Percentiles rank a stretch among this genome's conserved stretches.
phyloP scores from a whole-genome alignment of 2,329 filamentous ascomycete species.

The Verticillium zaregamsianum region DNA sequence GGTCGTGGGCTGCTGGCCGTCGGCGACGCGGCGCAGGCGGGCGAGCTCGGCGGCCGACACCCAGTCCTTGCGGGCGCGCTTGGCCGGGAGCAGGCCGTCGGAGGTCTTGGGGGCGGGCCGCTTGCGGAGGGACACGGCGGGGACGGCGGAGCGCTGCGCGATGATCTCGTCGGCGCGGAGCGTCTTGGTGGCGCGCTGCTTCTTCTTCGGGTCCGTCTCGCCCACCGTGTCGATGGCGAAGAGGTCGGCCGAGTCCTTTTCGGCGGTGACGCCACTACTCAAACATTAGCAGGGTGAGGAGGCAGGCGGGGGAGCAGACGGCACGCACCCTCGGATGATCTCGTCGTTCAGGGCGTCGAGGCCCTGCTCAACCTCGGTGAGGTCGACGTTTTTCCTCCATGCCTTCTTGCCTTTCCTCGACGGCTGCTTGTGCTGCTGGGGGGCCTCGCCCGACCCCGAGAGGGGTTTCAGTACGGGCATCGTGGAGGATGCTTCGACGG shows the following conservation, averaged over 20 bases:
- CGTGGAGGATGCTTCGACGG: constrained; percentile 6
- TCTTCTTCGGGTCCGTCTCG: constrained; percentile 60
- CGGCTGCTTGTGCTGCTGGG: constrained; percentile 78
- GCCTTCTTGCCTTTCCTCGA: constrained; percentile 98
- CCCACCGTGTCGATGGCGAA: constrained; percentile 79
- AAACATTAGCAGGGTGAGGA: neutral
- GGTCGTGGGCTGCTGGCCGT: constrained; percentile 58
- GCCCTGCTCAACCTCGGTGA: constrained; percentile 79
- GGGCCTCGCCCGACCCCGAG: constrained; percentile 53
- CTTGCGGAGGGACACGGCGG: constrained; percentile 75
- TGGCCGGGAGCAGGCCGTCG: constrained; percentile 69
- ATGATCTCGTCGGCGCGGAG: constrained; percentile 93
- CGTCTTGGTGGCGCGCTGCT: constrained; percentile 67
- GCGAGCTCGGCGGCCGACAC: constrained; percentile 81
- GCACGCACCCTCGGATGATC: constrained; percentile 75
- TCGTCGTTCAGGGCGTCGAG: constrained; percentile 82
- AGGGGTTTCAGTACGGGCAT: constrained; percentile 53
- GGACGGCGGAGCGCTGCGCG: constrained; percentile 74
- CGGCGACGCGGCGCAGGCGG: constrained; percentile 73
- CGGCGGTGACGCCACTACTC: constrained; percentile 73
- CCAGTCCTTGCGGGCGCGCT: constrained; percentile 73
- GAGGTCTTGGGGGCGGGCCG: constrained; percentile 61
- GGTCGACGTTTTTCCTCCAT: constrained; percentile 97
- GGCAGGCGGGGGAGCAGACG: neutral
- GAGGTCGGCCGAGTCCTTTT: constrained; percentile 77